These are phyloP conservation scores for Gypsophila paniculata DNA, from an alignment of 179 eudicot genomes.

Conservation along the genomic window DNA sequence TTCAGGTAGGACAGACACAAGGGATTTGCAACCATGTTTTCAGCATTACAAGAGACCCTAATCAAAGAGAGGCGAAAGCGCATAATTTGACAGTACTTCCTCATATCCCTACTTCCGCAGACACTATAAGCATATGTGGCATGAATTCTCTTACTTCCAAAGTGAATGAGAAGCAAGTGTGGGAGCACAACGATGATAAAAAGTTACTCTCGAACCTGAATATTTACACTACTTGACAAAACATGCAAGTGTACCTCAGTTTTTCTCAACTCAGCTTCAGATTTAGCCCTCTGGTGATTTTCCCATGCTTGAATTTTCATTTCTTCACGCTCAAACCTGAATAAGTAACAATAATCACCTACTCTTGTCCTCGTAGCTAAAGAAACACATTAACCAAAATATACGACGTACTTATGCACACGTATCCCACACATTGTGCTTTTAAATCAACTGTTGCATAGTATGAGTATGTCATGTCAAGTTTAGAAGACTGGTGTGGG, in stretches of 20 bases:
- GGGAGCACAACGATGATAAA: neutral
- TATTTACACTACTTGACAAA: neutral
- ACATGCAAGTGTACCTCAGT: conserved; percentile 43
- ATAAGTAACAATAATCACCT: neutral
- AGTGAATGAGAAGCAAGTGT: neutral
- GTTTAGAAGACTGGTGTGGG: too few species aligned
- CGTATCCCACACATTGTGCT: neutral
- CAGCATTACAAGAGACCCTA: neutral
- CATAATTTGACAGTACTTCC: neutral
- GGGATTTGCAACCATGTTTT: neutral
- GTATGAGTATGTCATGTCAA: neutral
- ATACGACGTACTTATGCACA: too few species aligned
- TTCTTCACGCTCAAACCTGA: conserved; percentile 75
- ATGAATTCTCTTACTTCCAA: neutral
- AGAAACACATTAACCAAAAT: conserved; percentile 8
- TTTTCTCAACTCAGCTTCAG: conserved; percentile 68
- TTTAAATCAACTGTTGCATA: neutral
- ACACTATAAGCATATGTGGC: neutral
- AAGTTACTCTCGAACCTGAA: conserved; percentile 1
- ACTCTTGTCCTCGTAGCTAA: neutral
- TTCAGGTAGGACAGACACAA: too few species aligned
- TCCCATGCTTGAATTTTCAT: conserved; percentile 81
- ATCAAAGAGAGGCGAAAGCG: neutral
- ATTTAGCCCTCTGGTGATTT: conserved; percentile 65
- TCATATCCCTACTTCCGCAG: neutral